phyloP scores from a whole-genome alignment of 2,329 filamentous ascomycete genomes.

The Parastagonospora nodorum region DNA sequence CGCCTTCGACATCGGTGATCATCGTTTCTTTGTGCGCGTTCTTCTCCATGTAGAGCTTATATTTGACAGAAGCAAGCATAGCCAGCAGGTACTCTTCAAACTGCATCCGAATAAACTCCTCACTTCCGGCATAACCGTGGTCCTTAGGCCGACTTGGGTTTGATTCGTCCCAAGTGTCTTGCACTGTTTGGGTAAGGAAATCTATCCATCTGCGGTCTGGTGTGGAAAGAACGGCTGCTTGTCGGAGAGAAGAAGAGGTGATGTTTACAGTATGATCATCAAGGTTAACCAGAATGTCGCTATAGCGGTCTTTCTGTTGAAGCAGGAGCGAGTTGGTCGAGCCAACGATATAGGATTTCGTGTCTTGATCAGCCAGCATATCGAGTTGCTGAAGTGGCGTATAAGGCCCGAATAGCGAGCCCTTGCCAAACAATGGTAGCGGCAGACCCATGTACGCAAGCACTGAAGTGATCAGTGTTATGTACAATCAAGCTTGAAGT shows the following conservation, averaged over 20 bases:
- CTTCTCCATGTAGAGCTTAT: slow-evolving; percentile 62
- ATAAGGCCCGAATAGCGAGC: slow-evolving; percentile 93
- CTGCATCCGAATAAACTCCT: slow-evolving; percentile 95
- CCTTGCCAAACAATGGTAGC: slow-evolving; percentile 94
- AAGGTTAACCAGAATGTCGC: slow-evolving; percentile 93
- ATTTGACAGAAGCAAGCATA: slow-evolving; percentile 86
- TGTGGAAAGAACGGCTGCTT: slow-evolving; percentile 76
- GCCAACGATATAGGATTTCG: slow-evolving; percentile 96
- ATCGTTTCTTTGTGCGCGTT: slow-evolving; percentile 62
- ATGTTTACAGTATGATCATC: slow-evolving; percentile 88
- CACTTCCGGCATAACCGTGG: slow-evolving; percentile 91
- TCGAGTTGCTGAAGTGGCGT: slow-evolving; percentile 96
- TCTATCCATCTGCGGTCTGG: slow-evolving; percentile 97
- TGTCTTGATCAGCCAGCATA: slow-evolving; percentile 87
- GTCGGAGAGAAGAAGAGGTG: slow-evolving; percentile 76
- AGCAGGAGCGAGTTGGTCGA: slow-evolving; percentile 94
- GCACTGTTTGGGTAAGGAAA: slow-evolving; percentile 87
- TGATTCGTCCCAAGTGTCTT: slow-evolving; percentile 93
- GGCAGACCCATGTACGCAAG: slow-evolving; percentile 94
- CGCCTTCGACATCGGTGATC: slow-evolving; percentile 71
- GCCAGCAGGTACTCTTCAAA: slow-evolving; percentile 96
- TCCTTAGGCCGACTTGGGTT: slow-evolving; percentile 91
- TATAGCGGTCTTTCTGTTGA: slow-evolving; percentile 94
- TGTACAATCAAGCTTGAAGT: neutral
- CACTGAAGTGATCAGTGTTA: slow-evolving; percentile 54